Percentiles rank a stretch among this genome's conserved stretches.
Conservation (phyloP, 805 yeast genomes). For the Cyberlindnera suaveolens region DNA sequence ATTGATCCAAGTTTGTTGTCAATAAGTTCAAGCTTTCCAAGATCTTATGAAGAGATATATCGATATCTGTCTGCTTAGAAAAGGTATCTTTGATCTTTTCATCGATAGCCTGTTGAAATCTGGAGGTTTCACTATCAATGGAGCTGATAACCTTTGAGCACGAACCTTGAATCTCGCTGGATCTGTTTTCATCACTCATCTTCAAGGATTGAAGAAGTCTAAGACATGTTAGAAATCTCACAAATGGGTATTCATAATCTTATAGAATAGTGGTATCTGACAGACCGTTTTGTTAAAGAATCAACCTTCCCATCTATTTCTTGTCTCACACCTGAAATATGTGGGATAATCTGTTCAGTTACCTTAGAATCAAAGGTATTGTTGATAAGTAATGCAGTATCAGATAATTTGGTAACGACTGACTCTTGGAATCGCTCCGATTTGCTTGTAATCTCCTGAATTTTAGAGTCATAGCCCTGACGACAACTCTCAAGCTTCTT, state of each 20-base stretch:
- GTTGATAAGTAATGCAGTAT: background rate
- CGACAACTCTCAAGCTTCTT: conserved; percentile 17
- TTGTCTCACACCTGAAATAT: background rate
- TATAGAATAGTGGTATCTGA: conserved; percentile 1
- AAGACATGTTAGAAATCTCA: background rate
- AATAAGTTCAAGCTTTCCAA: background rate
- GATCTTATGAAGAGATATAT: background rate
- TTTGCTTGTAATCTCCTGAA: conserved; percentile 1
- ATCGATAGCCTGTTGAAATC: background rate
- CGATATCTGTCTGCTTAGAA: background rate
- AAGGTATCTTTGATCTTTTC: background rate
- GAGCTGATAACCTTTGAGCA: background rate
- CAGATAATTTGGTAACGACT: conserved; percentile 3
- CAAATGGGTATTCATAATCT: background rate
- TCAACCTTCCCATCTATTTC: conserved; percentile 1
- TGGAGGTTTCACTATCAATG: background rate
- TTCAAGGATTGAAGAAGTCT: conserved; percentile 3
- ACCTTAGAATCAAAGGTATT: background rate
- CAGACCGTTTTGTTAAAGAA: conserved; percentile 5
- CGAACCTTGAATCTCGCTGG: background rate
- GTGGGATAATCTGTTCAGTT: background rate
- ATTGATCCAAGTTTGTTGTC: background rate
- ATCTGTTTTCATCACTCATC: background rate
- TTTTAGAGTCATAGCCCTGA: conserved; percentile 12
- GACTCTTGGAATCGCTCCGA: conserved; percentile 1